These are phyloP conservation scores for Termitomyces sp. DNA, from an alignment of 768 basidiomycete genomes.

Conservation along the genomic window DNA sequence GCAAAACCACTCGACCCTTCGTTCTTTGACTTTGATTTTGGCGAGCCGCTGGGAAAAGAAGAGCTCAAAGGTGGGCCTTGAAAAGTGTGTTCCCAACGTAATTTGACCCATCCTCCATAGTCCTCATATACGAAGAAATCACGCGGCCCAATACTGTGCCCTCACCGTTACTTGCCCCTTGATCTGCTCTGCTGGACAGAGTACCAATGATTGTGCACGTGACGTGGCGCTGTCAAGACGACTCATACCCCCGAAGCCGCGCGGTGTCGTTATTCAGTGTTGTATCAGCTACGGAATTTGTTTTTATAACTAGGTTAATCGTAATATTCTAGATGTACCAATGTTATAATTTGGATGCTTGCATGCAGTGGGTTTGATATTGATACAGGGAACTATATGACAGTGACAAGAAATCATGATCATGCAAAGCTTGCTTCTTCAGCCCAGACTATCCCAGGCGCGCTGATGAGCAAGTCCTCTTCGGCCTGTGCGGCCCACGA, in stretches of 20 bases:
- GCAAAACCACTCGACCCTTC: conserved; percentile 70
- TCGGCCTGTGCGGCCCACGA: conserved; percentile 15
- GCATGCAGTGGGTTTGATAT: neutral
- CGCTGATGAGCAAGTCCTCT: conserved; percentile 16
- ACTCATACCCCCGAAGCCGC: neutral
- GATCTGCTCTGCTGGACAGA: conserved; percentile 1
- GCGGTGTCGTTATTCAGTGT: neutral
- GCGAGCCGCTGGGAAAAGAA: conserved; percentile 59
- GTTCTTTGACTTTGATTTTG: conserved; percentile 83
- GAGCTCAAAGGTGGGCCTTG: conserved; percentile 53
- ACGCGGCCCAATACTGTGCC: conserved; percentile 26
- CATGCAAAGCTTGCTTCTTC: conserved; percentile 8
- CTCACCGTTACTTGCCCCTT: conserved; percentile 7
- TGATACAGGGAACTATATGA: neutral
- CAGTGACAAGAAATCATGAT: neutral
- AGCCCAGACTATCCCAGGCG: conserved; percentile 4
- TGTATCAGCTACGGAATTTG: neutral
- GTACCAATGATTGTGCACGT: neutral
- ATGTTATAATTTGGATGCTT: conserved; percentile 1
- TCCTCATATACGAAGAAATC: conserved; percentile 50
- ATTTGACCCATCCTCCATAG: conserved; percentile 14
- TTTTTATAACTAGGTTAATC: conserved; percentile 5
- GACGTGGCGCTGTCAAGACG: neutral
- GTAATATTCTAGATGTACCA: conserved; percentile 4
- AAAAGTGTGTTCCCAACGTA: neutral